These are phyloP conservation scores for Reticulascus tulasneorum DNA, from an alignment of 2,329 filamentous ascomycete species.

Conservation along the genomic window DNA sequence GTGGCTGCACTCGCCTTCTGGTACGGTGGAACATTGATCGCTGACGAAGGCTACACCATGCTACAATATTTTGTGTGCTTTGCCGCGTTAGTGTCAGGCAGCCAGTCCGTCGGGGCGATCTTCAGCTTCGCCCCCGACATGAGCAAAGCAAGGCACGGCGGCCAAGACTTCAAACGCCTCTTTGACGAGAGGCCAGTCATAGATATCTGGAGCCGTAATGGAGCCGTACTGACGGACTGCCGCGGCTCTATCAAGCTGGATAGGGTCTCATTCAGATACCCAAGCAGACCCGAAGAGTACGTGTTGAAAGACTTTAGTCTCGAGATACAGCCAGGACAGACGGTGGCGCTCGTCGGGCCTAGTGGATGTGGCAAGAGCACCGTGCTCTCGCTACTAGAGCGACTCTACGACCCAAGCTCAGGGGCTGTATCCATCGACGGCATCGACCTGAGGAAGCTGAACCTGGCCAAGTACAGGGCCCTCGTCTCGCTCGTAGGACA, in stretches of 20 bases:
- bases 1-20: too few relatives aligned
- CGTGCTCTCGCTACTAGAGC: slow-evolving; percentile 46
- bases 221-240: not conserved
- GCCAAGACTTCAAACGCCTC: not conserved
- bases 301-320: slow-evolving; percentile 25
- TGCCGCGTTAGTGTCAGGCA: not conserved
- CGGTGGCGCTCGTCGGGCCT: slow-evolving; percentile 49
- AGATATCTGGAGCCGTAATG: not conserved
- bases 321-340: slow-evolving; percentile 40
- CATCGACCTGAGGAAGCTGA: not conserved
- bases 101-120: not conserved
- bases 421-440: slow-evolving; percentile 16
- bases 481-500: not conserved
- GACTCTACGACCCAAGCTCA: slow-evolving; percentile 28
- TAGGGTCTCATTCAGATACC: too few relatives aligned
- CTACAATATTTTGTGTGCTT: not conserved
- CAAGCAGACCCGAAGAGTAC: slow-evolving; percentile 19
- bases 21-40: not conserved
- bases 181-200: not conserved
- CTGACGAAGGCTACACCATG: not conserved
- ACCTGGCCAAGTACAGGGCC: not conserved
- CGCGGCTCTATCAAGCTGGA: too few relatives aligned
- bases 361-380: slow-evolving; percentile 59
- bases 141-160: not conserved
- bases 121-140: not conserved